Evolutionary conservation across 2,329 filamentous ascomycete species (phyloP), one percentile per base, ranked within the genome.

Genomic region (Alternaria metachromatica): DNA sequence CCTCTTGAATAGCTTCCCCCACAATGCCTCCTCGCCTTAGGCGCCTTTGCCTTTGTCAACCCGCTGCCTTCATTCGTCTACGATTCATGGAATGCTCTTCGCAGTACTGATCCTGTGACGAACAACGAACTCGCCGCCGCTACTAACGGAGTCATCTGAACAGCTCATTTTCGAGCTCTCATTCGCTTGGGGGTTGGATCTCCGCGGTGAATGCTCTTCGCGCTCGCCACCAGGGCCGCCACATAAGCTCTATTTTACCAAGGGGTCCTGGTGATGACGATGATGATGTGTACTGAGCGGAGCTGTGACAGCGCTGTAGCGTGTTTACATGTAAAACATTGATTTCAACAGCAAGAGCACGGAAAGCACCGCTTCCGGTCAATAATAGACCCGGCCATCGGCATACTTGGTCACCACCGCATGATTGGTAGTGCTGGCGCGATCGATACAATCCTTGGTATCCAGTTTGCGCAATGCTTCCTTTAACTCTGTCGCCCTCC

Each of bases 351-450:
- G 30, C 4, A 37, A 37, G 6, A 37, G 30, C 1, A 37, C 1
- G 1, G 0, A 33, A 37, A 37, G 13, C 7, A 37, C 13, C 1
- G 1, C 13, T 37, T 37, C 7, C 1, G 0, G 0, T 37, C 0
- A 37, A 37, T 15, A 37, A 15, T n/a, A 37, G 6, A 37, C 7
- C 2, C 1, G 1, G 30, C 13, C 2, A 37, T 37, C 1, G 1
- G 30, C 1, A 37, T 37, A 37, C 0, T 37, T 37, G 1, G 13
- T 37, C 1, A 37, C 30, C 1, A 37, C 30, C 1, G 1, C 1
- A 37, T 37, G 1, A 37, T 37, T 37, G 1, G 30, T 37, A 37
- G 30, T 37, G 13, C 30, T 37, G 1, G 30, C 30, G 30, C 0
- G 1, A 15, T 37, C 1, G 1, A 37, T 37, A 37, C 2, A 37